These are phyloP conservation scores for Tephrocybe sp. DNA, from an alignment of 768 basidiomycete species.

Conservation along the genomic window DNA sequence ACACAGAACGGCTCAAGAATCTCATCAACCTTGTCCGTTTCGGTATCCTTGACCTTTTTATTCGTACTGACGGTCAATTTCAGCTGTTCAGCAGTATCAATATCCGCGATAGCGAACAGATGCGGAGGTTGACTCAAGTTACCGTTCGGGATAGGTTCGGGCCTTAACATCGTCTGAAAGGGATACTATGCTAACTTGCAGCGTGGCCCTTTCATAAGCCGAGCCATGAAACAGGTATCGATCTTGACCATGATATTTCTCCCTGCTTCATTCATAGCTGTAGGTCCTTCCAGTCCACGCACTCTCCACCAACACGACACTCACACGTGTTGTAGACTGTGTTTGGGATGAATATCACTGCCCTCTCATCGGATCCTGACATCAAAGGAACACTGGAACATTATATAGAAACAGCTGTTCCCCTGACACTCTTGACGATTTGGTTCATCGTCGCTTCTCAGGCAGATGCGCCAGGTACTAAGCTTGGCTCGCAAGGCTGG, in stretches of 20 bases:
- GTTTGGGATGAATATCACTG: constrained; percentile 38
- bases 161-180: not conserved
- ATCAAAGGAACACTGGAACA: constrained; percentile 31
- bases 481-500: constrained; percentile 4
- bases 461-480: constrained; percentile 9
- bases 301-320: not conserved
- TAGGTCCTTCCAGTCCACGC: constrained; percentile 10
- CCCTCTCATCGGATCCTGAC: constrained; percentile 27
- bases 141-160: constrained; percentile 42
- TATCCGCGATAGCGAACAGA: constrained; percentile 50
- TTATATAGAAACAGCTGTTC: constrained; percentile 38
- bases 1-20: constrained; percentile 38
- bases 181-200: not conserved
- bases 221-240: constrained; percentile 39
- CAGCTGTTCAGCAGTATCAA: constrained; percentile 61
- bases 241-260: constrained; percentile 51
- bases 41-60: no score
- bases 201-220: constrained; percentile 7
- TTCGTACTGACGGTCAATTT: not conserved
- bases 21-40: constrained; percentile 43
- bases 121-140: constrained; percentile 49
- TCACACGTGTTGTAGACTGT: constrained; percentile 19
- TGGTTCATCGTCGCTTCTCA: constrained; percentile 51
- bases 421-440: constrained; percentile 39
- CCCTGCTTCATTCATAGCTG: constrained; percentile 40